These are phyloP conservation scores for Aphanomyces cochlioides DNA, from an alignment of 352 stramenopile species.

Conservation along the genomic window DNA sequence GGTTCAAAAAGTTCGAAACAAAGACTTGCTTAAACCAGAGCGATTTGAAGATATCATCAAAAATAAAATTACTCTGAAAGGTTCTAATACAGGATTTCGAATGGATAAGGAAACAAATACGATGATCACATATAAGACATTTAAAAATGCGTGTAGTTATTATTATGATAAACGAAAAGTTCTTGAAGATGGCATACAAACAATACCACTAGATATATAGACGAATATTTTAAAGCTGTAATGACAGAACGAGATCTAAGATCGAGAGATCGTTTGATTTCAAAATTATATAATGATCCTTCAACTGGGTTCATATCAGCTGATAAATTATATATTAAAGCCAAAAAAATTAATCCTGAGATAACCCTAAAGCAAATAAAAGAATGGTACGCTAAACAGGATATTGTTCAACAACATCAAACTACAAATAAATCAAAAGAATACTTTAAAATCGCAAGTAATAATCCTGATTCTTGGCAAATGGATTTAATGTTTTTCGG, in stretches of 20 bases:
- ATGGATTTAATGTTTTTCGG: conserved; percentile 36
- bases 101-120: conserved; percentile 33
- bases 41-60: conserved; percentile 33
- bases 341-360: conserved; percentile 24
- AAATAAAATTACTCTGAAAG: conserved; percentile 33
- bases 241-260: too few relatives aligned
- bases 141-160: conserved; percentile 33
- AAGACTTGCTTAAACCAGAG: conserved; percentile 30
- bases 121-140: conserved; percentile 37
- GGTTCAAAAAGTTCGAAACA: conserved; percentile 32
- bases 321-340: conserved; percentile 32
- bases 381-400: conserved; percentile 32
- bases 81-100: conserved; percentile 37
- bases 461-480: conserved; percentile 37
- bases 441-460: conserved; percentile 5
- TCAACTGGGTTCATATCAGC: conserved; percentile 33
- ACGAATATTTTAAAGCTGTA: conserved; percentile 28
- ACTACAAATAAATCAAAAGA: conserved; percentile 14
- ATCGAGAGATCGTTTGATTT: conserved; percentile 10
- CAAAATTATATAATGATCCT: conserved; percentile 35
- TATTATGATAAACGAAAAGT: conserved; percentile 39
- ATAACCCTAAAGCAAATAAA: conserved; percentile 34
- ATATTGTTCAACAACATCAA: conserved; percentile 35
- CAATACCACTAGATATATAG: conserved; percentile 33
- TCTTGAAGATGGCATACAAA: conserved; percentile 34